Evolutionary conservation across 2,329 filamentous ascomycete species (phyloP), one percentile per base, ranked within the genome.

Genomic region (Beauveria sp.): DNA sequence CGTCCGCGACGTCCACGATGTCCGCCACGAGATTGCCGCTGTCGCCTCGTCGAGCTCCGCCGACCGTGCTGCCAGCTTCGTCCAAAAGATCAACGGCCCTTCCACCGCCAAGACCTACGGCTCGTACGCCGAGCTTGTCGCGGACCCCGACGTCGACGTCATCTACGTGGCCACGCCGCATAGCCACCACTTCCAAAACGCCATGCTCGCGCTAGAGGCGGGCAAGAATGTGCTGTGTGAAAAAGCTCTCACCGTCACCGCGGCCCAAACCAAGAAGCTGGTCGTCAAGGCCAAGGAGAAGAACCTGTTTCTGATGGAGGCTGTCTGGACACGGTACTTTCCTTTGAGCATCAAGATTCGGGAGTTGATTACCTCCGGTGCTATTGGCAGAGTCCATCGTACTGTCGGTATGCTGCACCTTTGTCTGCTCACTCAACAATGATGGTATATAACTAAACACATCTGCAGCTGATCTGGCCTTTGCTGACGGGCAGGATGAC

Each of bases 161-260:
- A 77, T 96, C 75, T 96, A 96, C 74, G 85, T 96, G 61, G 91
- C 91, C 26, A 96, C 92, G 4, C 92, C 92, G 18, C 92, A 96
- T 77, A 93, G 89, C 68, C 92, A 96, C 74, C 92, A 96, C 78
- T 96, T 93, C 78, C 91, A 96, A 73, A 93, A 96, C 75, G 84
- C 86, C 65, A 90, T 92, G 84, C 82, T 96, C n/a, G 89, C 87
- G 49, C 80, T 96, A 45, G 83, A 90, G 66, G 89, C 89, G 8
- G 89, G 90, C 69, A 96, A 96, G 80, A 83, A 93, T 69, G 91
- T 96, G 34, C 83, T 96, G 40, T 96, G 91, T 74, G 92, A 96
- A 75, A 96, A 96, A 80, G 85, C 92, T 0, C 87, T 96, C 68
- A 96, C 91, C 1, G 89, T 93, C 65, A 96, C 88, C 65, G 91